phyloP scores from a whole-genome alignment of 257 asterid species.

The Ballota nigra region DNA sequence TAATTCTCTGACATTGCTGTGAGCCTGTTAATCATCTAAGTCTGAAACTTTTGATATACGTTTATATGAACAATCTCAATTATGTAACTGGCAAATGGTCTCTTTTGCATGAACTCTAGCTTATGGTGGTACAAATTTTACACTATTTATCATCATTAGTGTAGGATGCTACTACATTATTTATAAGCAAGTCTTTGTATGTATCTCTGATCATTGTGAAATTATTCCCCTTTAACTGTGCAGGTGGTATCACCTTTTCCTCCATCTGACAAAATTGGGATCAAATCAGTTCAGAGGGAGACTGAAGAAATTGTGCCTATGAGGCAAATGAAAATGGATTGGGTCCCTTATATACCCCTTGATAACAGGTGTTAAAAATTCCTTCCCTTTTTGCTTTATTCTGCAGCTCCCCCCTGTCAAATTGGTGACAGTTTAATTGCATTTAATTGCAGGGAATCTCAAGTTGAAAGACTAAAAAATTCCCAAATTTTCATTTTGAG shows the following conservation, averaged over 20 bases:
- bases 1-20: background rate
- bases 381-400: background rate
- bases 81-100: background rate
- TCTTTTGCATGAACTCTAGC: background rate
- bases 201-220: background rate
- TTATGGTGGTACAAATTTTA: background rate
- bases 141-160: background rate
- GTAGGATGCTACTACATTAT: background rate
- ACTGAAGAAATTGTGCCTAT: conserved; percentile 88
- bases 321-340: conserved; percentile 99
- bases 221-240: conserved; percentile 6
- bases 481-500: conserved; percentile 79
- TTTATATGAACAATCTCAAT: background rate
- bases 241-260: conserved; percentile 97
- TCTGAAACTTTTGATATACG: background rate
- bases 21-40: background rate
- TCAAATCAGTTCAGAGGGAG: conserved; percentile 94
- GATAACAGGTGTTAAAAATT: conserved; percentile 54
- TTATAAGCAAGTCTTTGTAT: background rate
- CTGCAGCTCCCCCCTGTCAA: conserved; percentile 13
- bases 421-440: conserved; percentile 18
- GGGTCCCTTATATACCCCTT: conserved; percentile 94
- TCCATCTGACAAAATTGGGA: conserved; percentile 96
- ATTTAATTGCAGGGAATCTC: conserved; percentile 60
- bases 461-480: conserved; percentile 83